phyloP scores from a whole-genome alignment of 148 eudicot species.

The Diospyros kaki region DNA sequence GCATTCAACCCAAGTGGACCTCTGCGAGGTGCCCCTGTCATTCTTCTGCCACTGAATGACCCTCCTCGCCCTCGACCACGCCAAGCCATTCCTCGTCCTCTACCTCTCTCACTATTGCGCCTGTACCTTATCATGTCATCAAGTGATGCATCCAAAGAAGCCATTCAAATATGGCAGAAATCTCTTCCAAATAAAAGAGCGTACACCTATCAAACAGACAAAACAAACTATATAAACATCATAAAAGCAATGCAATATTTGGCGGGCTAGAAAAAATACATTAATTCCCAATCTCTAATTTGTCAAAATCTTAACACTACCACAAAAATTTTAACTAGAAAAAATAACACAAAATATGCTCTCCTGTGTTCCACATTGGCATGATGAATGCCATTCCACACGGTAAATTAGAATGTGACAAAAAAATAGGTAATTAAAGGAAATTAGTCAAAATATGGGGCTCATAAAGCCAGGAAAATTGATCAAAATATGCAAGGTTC shows the following conservation, averaged over 20 bases:
- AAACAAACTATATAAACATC: slow-evolving; percentile 1
- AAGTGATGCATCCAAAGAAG: slow-evolving; percentile 70
- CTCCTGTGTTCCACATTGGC: not conserved
- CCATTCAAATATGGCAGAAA: slow-evolving; percentile 29
- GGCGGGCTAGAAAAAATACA: not conserved
- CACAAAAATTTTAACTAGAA: not conserved
- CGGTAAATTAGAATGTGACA: too few species aligned
- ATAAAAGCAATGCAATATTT: not conserved
- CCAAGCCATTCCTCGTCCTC: slow-evolving; percentile 54
- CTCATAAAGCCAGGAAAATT: too few species aligned
- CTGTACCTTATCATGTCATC: slow-evolving; percentile 79
- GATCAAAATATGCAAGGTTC: too few species aligned
- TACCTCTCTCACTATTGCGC: slow-evolving; percentile 41
- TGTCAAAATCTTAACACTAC: not conserved
- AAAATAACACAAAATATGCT: not conserved
- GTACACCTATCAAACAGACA: slow-evolving; percentile 14
- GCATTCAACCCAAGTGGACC: slow-evolving; percentile 62
- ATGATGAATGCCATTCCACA: not conserved
- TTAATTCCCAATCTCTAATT: not conserved
- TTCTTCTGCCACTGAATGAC: slow-evolving; percentile 55
- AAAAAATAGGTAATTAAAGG: too few species aligned
- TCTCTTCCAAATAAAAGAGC: slow-evolving; percentile 23
- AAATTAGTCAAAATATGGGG: too few species aligned
- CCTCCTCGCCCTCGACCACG: slow-evolving; percentile 64
- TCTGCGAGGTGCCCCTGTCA: slow-evolving; percentile 51